Conservation (phyloP, 2,329 filamentous ascomycete species). For the Botryotinia calthae region DNA sequence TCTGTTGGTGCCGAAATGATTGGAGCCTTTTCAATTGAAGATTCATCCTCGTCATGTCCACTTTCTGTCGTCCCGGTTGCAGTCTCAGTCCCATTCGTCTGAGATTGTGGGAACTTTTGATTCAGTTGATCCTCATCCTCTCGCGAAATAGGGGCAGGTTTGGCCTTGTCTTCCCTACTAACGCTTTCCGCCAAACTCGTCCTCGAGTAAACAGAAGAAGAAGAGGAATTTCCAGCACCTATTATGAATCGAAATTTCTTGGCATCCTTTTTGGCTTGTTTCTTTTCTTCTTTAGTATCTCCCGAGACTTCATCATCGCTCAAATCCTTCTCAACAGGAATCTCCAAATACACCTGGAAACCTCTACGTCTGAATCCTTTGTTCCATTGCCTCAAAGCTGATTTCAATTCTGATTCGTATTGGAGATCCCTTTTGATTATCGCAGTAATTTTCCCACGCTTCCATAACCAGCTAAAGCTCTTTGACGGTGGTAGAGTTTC, state of each 20-base stretch:
- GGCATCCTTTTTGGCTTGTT: constrained; percentile 21
- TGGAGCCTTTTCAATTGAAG: background rate
- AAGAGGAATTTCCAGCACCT: constrained; percentile 18
- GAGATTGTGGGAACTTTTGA: background rate
- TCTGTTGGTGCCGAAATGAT: background rate
- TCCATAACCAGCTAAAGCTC: constrained; percentile 9
- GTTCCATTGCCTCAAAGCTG: constrained; percentile 30
- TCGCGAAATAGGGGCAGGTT: background rate
- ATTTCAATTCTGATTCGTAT: constrained; percentile 29
- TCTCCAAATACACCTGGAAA: constrained; percentile 31
- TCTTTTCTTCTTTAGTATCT: constrained; percentile 14
- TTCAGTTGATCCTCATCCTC: constrained; percentile 6
- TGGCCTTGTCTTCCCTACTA: constrained; percentile 1
- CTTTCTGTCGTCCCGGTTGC: background rate
- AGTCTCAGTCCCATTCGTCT: background rate
- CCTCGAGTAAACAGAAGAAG: constrained; percentile 12
- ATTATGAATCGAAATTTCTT: constrained; percentile 26
- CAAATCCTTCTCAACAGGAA: constrained; percentile 23
- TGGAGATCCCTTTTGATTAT: constrained; percentile 25
- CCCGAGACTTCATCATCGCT: constrained; percentile 10
- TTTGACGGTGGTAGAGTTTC: constrained; percentile 20
- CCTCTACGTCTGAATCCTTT: constrained; percentile 27
- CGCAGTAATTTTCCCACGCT: constrained; percentile 6
- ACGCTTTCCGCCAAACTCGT: constrained; percentile 15
- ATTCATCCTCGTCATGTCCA: background rate